Conservation (phyloP, 1,284 basidiomycete genomes). For the Testicularia cyperi region DNA sequence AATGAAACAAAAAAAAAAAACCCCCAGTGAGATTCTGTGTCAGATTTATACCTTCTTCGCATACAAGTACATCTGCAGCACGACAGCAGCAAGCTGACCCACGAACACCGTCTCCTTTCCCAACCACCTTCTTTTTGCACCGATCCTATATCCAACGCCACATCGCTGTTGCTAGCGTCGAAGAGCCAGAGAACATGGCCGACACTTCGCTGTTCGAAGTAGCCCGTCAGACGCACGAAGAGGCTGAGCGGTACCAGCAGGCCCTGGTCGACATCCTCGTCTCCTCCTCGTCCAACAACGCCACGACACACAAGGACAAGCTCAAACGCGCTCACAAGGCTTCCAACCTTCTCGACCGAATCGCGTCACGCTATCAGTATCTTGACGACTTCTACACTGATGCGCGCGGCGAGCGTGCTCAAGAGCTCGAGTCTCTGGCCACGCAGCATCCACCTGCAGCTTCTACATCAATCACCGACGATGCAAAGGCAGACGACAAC, state of each 20-base stretch:
- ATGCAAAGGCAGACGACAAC: slow-evolving; percentile 14
- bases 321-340: slow-evolving; percentile 84
- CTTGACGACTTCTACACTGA: slow-evolving; percentile 61
- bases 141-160: no score
- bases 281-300: slow-evolving; percentile 43
- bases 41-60: no score
- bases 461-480: slow-evolving; percentile 17
- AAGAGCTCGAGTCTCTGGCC: slow-evolving; percentile 62
- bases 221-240: slow-evolving; percentile 90
- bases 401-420: slow-evolving; percentile 59
- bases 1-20: background rate
- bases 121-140: no score
- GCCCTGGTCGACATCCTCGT: slow-evolving; percentile 65
- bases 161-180: no score
- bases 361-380: slow-evolving; percentile 67
- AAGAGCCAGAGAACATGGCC: no score
- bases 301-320: slow-evolving; percentile 62
- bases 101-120: no score
- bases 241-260: slow-evolving; percentile 81
- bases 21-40: no score
- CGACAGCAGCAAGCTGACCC: no score
- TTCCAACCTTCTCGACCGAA: slow-evolving; percentile 78
- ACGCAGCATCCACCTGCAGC: slow-evolving; percentile 56
- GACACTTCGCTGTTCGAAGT: slow-evolving; percentile 83
- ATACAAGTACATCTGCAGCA: no score